Base-by-base conservation (phyloP, 257 asterid genomes). In the Misopates orontium region DNA sequence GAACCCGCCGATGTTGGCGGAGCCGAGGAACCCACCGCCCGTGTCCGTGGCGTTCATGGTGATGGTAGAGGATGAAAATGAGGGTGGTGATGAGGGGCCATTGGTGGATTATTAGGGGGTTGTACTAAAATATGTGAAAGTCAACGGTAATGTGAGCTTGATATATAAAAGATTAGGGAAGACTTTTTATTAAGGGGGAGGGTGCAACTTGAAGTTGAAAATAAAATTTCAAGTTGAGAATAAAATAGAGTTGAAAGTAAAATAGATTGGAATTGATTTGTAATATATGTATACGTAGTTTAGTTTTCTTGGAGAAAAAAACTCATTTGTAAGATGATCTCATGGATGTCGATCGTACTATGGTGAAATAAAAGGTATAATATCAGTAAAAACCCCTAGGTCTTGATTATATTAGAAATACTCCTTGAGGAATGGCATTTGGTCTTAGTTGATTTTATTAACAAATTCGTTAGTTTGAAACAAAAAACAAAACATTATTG, bases 1-100 rank as follows among this genome's bases (percentile, higher is more conserved):
- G 74, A 93, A 93, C 0, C 95, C 88, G 3, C 97, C 87, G 56
- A 87, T 68, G 76, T 75, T 77, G 0, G 69, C 67, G 0, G 96
- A 75, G 61, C 83, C 83, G 3, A 84, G 62, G 15, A 88, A 79
- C 28, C 83, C 89, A 22, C 77, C 88, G 71, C 79, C 1, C 69
- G 11, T 17, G 56, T 69, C 87, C 28, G 76, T 86, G 68, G 81
- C 0, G 77, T 81, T 86, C 93, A 83, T 81, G 80, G 31, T 42
- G 66, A 22, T 9, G 58, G 36, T 4, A 57, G 50, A 24, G 47
- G 41, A 58, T 65, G 10, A 12, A 40, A 47, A n/a, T 48, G 47
- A 1, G 49, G 73, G 66, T 67, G 73, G 66, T 67, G 72, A 71
- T 39, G 32, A 56, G 69, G 66, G 58, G 76, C 83, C 82, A 82